Evolutionary conservation across 2,329 filamentous ascomycete genomes (phyloP).

Genomic region (Ramularia endophylla): DNA sequence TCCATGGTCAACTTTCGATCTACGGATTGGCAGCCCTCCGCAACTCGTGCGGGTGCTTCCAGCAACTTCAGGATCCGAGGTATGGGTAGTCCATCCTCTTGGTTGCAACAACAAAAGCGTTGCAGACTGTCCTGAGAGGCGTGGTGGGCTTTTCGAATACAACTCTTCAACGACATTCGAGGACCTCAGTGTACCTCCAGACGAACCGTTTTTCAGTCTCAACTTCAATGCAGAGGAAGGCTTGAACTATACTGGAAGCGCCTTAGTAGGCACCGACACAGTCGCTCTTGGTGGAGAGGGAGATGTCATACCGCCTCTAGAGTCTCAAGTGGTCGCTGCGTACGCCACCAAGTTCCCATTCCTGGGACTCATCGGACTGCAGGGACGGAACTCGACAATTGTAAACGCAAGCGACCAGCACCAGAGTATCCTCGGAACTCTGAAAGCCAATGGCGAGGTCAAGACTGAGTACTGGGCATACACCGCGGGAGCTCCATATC

Average conservation of each 20-base stretch:
- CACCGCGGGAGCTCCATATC: constrained; percentile 33
- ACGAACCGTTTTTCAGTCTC: background rate
- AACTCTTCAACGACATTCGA: background rate
- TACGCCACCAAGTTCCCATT: constrained; percentile 18
- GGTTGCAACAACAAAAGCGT: background rate
- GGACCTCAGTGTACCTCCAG: background rate
- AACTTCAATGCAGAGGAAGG: background rate
- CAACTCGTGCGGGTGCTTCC: constrained; percentile 5
- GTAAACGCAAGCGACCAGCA: constrained; percentile 33
- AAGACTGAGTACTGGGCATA: constrained; percentile 36
- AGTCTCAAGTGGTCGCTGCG: constrained; percentile 7
- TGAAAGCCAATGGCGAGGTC: constrained; percentile 29
- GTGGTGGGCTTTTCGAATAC: background rate
- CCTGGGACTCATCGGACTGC: constrained; percentile 35
- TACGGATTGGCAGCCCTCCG: constrained; percentile 7
- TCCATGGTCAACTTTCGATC: constrained; percentile 3
- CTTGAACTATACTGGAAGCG: background rate
- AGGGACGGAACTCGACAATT: constrained; percentile 30
- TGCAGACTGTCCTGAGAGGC: background rate
- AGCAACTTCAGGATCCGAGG: constrained; percentile 1
- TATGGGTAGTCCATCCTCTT: constrained; percentile 3
- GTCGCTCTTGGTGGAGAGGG: background rate
- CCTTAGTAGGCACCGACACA: background rate
- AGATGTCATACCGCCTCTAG: background rate
- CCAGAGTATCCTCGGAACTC: constrained; percentile 27